Base-by-base conservation (phyloP, 192 early-diverging fungal genomes). In the Neocallimastix lanati region DNA sequence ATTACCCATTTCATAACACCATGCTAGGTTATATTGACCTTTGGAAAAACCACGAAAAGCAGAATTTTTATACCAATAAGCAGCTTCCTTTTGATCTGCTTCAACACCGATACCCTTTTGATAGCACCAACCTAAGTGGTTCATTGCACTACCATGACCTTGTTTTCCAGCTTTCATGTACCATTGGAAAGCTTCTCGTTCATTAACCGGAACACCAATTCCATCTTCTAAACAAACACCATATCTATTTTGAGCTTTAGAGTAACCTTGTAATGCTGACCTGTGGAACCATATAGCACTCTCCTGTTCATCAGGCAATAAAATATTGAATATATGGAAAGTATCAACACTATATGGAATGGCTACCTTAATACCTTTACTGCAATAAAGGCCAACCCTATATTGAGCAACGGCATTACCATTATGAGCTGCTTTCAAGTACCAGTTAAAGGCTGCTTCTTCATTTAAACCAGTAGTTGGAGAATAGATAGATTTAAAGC, bases 151-250 rank as follows among this genome's bases (percentile, higher is more conserved):
- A 29, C 89, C 83, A 77, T 89, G 86, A 2, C 86, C 89, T 79
- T 88, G 87, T 77, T 90, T 87, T 11, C 90, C 90, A 16, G 87
- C 86, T 29, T 83, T 83, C 27, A 85, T 86, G 82, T 93, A 92
- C 92, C 91, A 95, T 78, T 90, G 83, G 83, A 94, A 91, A 18
- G 94, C 94, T 78, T 91, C 85, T 13, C 35, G 77, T 12, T 88
- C 87, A 79, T 93, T 87, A 67, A 88, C 88, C 77, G 87, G 85
- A 3, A 92, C 87, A 37, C 92, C 94, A 18, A 92, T 85, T 28
- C 94, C 94, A 78, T 92, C 92, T 79, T 93, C 91, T 82, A 91
- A 94, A 82, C 93, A 94, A 33, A 91, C 88, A 0, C 92, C 94
- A 15, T 95, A 84, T n/a, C 86, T 89, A 79, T 92, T 90, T n/a